These are phyloP conservation scores for Cytospora piceae DNA, from an alignment of 2,329 filamentous ascomycete genomes.

Conservation along the genomic window DNA sequence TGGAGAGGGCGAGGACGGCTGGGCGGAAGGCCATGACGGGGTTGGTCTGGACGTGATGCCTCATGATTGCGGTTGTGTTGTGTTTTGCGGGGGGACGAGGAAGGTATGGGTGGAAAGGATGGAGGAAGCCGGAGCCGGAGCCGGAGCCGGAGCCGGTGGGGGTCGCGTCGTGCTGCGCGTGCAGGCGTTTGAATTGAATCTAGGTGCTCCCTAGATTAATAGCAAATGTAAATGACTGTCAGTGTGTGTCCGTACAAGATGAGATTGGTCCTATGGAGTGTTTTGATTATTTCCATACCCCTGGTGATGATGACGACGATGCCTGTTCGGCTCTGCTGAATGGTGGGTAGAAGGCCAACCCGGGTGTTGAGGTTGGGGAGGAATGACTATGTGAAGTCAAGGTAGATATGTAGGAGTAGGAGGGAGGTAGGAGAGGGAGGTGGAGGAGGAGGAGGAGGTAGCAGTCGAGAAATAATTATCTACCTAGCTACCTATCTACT, in stretches of 20 bases:
- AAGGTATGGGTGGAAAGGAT: background rate
- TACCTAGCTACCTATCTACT: too few relatives aligned
- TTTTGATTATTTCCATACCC: too few relatives aligned
- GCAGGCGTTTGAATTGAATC: background rate
- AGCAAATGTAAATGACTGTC: background rate
- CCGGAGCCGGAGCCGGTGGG: background rate
- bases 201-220: background rate
- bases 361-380: too few relatives aligned
- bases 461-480: background rate
- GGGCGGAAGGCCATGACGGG: slow-evolving; percentile 35
- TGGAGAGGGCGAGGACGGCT: slow-evolving; percentile 55
- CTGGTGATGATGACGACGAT: too few relatives aligned
- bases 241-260: too few relatives aligned
- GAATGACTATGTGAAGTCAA: too few relatives aligned
- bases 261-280: too few relatives aligned
- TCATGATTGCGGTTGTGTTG: slow-evolving; percentile 15
- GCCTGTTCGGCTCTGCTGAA: too few relatives aligned
- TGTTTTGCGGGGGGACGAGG: slow-evolving; percentile 5
- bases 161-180: slow-evolving; percentile 1
- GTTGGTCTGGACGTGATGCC: slow-evolving; percentile 17
- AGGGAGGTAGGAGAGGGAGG: too few relatives aligned
- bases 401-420: too few relatives aligned
- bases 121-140: background rate
- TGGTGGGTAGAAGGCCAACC: too few relatives aligned
- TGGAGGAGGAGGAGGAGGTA: too few relatives aligned